Conservation (phyloP, 176 grass and related monocot genomes). For the Lolium rigidum region DNA sequence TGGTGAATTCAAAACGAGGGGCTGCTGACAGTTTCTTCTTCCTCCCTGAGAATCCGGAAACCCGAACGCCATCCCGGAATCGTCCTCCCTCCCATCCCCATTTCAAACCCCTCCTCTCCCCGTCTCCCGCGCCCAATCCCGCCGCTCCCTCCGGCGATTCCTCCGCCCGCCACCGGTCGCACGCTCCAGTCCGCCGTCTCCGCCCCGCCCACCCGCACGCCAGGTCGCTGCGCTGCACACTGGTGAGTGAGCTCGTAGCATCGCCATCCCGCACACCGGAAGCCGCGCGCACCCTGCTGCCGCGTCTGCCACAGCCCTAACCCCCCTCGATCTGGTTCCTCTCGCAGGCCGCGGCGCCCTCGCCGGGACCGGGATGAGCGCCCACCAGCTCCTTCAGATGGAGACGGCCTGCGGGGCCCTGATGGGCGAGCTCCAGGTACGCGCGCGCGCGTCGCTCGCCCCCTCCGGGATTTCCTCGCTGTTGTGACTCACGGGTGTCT, state of each 20-base stretch:
- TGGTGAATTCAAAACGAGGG: neutral
- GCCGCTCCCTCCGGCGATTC: neutral
- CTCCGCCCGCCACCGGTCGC: neutral
- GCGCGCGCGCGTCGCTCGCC: neutral
- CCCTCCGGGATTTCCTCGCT: neutral
- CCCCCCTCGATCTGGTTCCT: neutral
- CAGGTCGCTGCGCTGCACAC: neutral
- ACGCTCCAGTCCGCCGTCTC: no score
- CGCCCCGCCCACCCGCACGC: neutral
- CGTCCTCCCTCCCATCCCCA: neutral
- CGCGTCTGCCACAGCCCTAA: neutral
- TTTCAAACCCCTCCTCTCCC: neutral
- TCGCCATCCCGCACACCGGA: neutral
- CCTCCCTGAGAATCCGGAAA: slow-evolving; percentile 11
- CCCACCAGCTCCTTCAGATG: slow-evolving; percentile 48
- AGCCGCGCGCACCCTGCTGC: neutral
- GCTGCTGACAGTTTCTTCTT: neutral
- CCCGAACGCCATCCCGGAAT: neutral
- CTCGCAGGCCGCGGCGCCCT: neutral
- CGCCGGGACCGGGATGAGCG: slow-evolving; percentile 38
- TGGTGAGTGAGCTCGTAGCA: neutral
- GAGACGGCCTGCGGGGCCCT: slow-evolving; percentile 63
- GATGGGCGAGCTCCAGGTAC: slow-evolving; percentile 69
- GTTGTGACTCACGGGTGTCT: neutral
- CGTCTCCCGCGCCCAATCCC: no score